Evolutionary conservation across 139 green algal species (phyloP), one percentile per base, ranked within the genome.

Genomic region (Bryopsis sp.): DNA sequence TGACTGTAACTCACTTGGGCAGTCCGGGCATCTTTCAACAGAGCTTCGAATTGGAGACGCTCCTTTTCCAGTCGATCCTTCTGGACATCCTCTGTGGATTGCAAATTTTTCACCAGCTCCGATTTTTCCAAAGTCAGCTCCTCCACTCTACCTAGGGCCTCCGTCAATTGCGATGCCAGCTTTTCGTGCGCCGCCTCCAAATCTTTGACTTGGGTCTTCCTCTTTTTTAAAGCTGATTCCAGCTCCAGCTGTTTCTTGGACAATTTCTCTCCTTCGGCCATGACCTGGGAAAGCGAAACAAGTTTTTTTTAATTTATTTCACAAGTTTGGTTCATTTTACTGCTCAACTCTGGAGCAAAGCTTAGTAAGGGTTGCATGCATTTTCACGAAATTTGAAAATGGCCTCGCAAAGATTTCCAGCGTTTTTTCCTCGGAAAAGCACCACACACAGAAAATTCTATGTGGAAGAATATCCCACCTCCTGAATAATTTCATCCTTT

Each of bases 401-500:
- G n/a, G n/a, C n/a, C n/a, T n/a, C n/a, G n/a, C n/a, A n/a, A n/a
- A n/a, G n/a, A n/a, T n/a, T n/a, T n/a, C n/a, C n/a, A n/a, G n/a
- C n/a, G n/a, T n/a, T n/a, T n/a, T n/a, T n/a, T n/a, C n/a, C n/a
- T n/a, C n/a, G n/a, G n/a, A n/a, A n/a, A n/a, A 61, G 7, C 50
- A 33, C 22, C 50, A 3, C 58, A 39, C n/a, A 61, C 58, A 46
- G 31, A 83, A 68, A 47, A 64, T 65, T n/a, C 0, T 59, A 46
- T 4, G 19, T 2, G 1, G 22, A 43, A 4, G 29, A 32, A 28
- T 22, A 2, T 26, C 73, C 22, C 15, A 88, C 86, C 79, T 95
- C 82, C 70, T 89, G 78, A 62, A 97, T 96, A 66, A 92, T 90
- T 58, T 80, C 84, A 64, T 97, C 91, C 82, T 96, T 96, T 75